Conservation (phyloP, 2,329 filamentous ascomycete species). For the Aspergillus thermomutatus region DNA sequence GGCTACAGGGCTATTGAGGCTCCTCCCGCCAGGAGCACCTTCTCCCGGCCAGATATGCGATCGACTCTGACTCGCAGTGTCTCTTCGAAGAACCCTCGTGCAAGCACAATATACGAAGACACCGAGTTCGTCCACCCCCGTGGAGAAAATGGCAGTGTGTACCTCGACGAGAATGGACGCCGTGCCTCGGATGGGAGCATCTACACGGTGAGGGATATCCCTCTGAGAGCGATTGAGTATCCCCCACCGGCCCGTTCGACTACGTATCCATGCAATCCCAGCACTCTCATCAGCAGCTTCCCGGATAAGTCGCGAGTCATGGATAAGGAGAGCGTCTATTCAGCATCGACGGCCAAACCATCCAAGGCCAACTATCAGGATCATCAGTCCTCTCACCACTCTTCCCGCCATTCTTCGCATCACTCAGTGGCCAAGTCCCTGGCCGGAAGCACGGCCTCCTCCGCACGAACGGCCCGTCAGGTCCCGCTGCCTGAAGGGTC, state of each 20-base stretch:
- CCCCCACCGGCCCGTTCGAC: conserved; percentile 25
- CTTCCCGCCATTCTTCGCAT: conserved; percentile 21
- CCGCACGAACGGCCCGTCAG: conserved; percentile 34
- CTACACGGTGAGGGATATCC: conserved; percentile 32
- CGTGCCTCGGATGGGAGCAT: conserved; percentile 38
- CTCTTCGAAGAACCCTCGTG: conserved; percentile 39
- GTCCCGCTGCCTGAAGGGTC: conserved; percentile 35
- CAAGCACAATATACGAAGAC: conserved; percentile 41
- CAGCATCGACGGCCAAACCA: conserved; percentile 36
- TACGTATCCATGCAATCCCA: conserved; percentile 29
- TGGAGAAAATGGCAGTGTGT: conserved; percentile 16
- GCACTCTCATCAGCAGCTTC: conserved; percentile 43
- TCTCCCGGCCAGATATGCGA: conserved; percentile 26
- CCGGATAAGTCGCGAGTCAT: conserved; percentile 30
- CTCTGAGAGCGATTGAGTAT: conserved; percentile 41
- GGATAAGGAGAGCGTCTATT: conserved; percentile 31
- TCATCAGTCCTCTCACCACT: conserved; percentile 19
- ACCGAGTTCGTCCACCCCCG: conserved; percentile 28
- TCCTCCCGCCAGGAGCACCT: conserved; percentile 24
- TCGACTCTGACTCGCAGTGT: conserved; percentile 33
- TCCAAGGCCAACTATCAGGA: conserved; percentile 27
- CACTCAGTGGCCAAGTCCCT: conserved; percentile 20
- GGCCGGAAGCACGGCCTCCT: conserved; percentile 25
- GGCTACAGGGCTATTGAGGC: conserved; percentile 33
- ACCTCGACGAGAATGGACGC: conserved; percentile 28